Conservation (phyloP, 2,329 filamentous ascomycete species). For the Fragosphaeria purpurea region DNA sequence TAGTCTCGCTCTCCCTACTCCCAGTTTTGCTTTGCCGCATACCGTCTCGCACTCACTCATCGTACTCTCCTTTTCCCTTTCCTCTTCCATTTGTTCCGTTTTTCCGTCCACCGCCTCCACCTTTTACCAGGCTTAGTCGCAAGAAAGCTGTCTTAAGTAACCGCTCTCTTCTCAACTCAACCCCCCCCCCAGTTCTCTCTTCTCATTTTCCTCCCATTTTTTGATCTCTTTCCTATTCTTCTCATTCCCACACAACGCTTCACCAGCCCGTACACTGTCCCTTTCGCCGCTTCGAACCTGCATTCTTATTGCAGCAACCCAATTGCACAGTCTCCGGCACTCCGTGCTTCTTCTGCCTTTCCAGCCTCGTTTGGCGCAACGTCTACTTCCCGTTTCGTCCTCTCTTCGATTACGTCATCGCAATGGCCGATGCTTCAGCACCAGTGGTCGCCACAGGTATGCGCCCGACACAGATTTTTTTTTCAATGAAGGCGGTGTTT, state of each 20-base stretch:
- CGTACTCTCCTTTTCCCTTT: no score
- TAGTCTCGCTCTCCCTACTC: no score
- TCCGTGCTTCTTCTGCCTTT: no score
- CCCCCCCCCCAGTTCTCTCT: neutral
- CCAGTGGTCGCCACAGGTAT: slow-evolving; percentile 10
- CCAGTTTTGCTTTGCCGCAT: no score
- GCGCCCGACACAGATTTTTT: neutral
- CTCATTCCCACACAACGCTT: neutral
- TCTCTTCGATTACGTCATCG: slow-evolving; percentile 13
- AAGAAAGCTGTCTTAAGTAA: no score
- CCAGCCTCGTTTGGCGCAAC: no score
- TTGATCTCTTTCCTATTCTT: neutral
- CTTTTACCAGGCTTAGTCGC: neutral
- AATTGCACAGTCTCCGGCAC: no score
- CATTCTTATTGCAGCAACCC: no score
- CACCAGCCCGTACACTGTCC: neutral
- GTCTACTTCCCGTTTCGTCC: no score
- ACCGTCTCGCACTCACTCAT: no score
- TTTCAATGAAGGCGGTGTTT: no score
- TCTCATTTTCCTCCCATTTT: neutral
- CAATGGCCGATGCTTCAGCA: slow-evolving; percentile 9
- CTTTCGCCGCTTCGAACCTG: no score
- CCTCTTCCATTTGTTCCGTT: neutral
- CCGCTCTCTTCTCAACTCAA: neutral
- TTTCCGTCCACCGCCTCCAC: neutral